Evolutionary conservation across 1,139 yeast species (phyloP).

Genomic region (Scheffersomyces stambukii): DNA sequence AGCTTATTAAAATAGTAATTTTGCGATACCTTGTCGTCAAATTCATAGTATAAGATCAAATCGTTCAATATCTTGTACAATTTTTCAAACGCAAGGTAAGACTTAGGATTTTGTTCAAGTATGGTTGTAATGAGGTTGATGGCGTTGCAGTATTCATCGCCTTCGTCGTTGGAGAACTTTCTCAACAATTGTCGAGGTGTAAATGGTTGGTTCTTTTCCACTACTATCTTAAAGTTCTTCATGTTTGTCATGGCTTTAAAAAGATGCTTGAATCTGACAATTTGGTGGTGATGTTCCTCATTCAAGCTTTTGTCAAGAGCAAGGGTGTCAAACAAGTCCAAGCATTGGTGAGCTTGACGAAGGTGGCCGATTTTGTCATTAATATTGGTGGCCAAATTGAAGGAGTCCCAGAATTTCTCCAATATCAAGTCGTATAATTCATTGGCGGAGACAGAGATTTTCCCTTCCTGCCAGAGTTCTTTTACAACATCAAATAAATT

Average conservation of each 20-base stretch:
- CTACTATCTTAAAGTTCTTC: slow-evolving; percentile 33
- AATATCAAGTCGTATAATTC: slow-evolving; percentile 18
- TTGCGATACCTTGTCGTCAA: slow-evolving; percentile 11
- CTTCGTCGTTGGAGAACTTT: slow-evolving; percentile 17
- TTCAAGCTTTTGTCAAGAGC: slow-evolving; percentile 10
- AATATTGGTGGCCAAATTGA: slow-evolving; percentile 47
- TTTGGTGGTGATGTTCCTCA: slow-evolving; percentile 11
- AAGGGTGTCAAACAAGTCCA: slow-evolving; percentile 28
- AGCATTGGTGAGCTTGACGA: slow-evolving; percentile 36
- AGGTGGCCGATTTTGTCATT: slow-evolving; percentile 46
- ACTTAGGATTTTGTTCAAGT: slow-evolving; percentile 51
- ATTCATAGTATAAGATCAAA: slow-evolving; percentile 23
- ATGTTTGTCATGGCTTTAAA: slow-evolving; percentile 25
- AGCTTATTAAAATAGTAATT: slow-evolving; percentile 26
- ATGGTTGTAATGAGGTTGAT: slow-evolving; percentile 31
- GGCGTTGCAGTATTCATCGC: slow-evolving; percentile 15
- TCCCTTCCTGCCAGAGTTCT: slow-evolving; percentile 14
- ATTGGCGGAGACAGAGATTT: slow-evolving; percentile 15
- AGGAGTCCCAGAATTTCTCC: slow-evolving; percentile 52
- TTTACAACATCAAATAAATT: slow-evolving; percentile 31
- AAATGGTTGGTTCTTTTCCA: slow-evolving; percentile 25
- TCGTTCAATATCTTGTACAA: slow-evolving; percentile 40
- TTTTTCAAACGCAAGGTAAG: slow-evolving; percentile 47
- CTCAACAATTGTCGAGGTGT: slow-evolving; percentile 27
- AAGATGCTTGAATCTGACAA: slow-evolving; percentile 25